Base-by-base conservation (phyloP, 2,329 filamentous ascomycete genomes). In the Calycina marina region DNA sequence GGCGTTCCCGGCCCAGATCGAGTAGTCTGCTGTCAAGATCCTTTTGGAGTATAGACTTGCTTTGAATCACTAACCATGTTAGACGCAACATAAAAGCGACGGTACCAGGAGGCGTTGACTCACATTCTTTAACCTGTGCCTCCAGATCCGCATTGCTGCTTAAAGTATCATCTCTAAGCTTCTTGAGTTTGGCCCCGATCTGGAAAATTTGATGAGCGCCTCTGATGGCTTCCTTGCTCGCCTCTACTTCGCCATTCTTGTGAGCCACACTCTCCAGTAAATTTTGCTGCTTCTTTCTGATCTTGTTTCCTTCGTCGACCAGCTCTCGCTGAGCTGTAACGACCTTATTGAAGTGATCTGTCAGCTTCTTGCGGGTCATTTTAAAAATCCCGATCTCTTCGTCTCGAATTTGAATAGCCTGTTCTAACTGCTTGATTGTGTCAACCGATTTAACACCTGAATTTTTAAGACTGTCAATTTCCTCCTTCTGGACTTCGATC, bases 211-310 rank as follows among this genome's bases (percentile, higher is more conserved):
- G 11, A n/a, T 33, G 17, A 37, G 36, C 31, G 26, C 44, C 26
- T 6, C 35, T 30, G n/a, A 32, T 40, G 12, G 48, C 28, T 15
- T 31, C 18, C 18, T 47, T 47, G 22, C 50, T 47, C 14, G 41
- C 22, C 4, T 25, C 31, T 4, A 46, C 45, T 14, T 55, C 30
- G 14, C 57, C 50, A 30, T 49, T 49, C 17, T 58, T 48, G n/a
- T 54, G 51, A 2, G 46, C 34, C 4, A 38, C 39, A 18, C 60
- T 52, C 8, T 39, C 40, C 4, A 18, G 20, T 28, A 49, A 49
- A 11, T 45, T 42, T 6, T 42, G 18, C 5, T 37, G 37, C 6
- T 52, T 30, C n/a, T 31, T 43, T 9, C 48, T 36, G 10, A 56
- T 25, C 20, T 44, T 41, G 14, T 38, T 22, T 4, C 18, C 46